Evolutionary conservation across 768 basidiomycete genomes (phyloP).

Genomic region (Coprinellus micaceus): DNA sequence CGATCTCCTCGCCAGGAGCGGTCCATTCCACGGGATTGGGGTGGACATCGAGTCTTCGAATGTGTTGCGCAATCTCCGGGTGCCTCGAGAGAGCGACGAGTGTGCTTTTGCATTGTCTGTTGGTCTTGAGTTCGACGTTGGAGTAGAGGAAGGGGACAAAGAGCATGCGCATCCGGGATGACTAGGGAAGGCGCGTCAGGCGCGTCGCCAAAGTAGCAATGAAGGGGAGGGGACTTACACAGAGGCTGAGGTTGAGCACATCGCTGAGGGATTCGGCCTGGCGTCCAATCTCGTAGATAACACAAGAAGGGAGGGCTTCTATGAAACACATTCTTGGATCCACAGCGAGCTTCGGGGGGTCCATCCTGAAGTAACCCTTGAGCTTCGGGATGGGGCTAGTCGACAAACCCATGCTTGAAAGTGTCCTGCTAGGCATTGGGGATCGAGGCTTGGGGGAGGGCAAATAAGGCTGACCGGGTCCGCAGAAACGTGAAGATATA

Average conservation of each 20-base stretch:
- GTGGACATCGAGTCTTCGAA: conserved; percentile 26
- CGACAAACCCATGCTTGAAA: conserved; percentile 6
- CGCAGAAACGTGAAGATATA: not conserved
- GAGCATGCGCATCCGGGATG: conserved; percentile 22
- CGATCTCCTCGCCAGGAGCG: conserved; percentile 27
- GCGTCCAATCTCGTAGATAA: conserved; percentile 25
- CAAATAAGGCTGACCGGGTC: not conserved
- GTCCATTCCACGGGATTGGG: conserved; percentile 35
- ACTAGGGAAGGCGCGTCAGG: conserved; percentile 16
- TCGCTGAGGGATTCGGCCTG: conserved; percentile 22
- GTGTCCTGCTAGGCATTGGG: conserved; percentile 4
- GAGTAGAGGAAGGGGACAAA: conserved; percentile 29
- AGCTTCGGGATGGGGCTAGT: conserved; percentile 20
- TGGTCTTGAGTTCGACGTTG: conserved; percentile 32
- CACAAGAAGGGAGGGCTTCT: conserved; percentile 17
- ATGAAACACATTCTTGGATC: not conserved
- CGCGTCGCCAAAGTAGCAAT: not conserved
- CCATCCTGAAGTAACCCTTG: conserved; percentile 16
- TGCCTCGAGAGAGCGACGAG: conserved; percentile 46
- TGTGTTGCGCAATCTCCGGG: conserved; percentile 26
- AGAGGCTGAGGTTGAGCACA: conserved; percentile 27
- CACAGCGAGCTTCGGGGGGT: not conserved
- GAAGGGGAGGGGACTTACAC: conserved; percentile 1
- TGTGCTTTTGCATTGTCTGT: conserved; percentile 28
- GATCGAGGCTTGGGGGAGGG: not conserved